Evolutionary conservation across 1,139 yeast genomes (phyloP).

Genomic region (Chernovozyma sophiae-reginae): DNA sequence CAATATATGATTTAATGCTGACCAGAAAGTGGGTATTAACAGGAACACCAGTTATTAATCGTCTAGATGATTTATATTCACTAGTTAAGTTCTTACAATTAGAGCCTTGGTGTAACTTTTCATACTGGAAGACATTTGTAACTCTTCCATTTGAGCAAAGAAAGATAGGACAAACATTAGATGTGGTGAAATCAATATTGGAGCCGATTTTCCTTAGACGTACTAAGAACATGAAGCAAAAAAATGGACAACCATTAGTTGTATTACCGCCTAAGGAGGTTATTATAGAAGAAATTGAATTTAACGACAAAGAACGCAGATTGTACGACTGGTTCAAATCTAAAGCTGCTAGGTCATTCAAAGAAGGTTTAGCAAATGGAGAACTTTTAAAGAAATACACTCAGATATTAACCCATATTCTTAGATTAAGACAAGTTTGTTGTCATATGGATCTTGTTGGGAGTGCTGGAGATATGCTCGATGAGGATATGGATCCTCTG

Average conservation of each 20-base stretch:
- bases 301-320: conserved; percentile 61
- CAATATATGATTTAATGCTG: conserved; percentile 63
- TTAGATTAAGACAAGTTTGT: conserved; percentile 83
- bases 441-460: conserved; percentile 73
- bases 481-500: conserved; percentile 16
- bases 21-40: conserved; percentile 82
- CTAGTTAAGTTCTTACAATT: conserved; percentile 68
- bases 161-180: conserved; percentile 68
- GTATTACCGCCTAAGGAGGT: conserved; percentile 75
- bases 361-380: conserved; percentile 61
- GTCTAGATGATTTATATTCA: conserved; percentile 82
- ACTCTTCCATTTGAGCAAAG: conserved; percentile 78
- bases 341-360: conserved; percentile 65
- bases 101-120: conserved; percentile 86
- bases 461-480: conserved; percentile 36
- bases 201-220: conserved; percentile 82
- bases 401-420: conserved; percentile 75
- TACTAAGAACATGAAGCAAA: conserved; percentile 79
- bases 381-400: conserved; percentile 71
- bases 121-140: conserved; percentile 87
- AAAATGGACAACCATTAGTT: conserved; percentile 72
- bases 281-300: conserved; percentile 58
- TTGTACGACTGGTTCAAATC: conserved; percentile 70
- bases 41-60: conserved; percentile 91
- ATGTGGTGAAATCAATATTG: conserved; percentile 76